These are phyloP conservation scores for Fusarium staphyleae DNA, from an alignment of 2,329 filamentous ascomycete genomes.

Conservation along the genomic window DNA sequence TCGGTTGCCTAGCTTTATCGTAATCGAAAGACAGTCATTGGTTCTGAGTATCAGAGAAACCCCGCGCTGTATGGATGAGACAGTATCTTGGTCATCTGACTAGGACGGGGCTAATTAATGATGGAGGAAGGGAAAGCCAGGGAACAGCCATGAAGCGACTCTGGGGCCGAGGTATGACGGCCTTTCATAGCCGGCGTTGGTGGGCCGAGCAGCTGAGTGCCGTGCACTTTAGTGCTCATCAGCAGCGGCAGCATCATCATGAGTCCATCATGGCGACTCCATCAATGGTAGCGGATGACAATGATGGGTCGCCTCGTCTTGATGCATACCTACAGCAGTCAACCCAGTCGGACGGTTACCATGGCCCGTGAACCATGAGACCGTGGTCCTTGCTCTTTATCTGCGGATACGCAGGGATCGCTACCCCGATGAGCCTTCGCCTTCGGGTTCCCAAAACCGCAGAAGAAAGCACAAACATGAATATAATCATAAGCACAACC, in stretches of 20 bases:
- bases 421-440: not conserved
- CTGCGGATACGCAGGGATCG: constrained; percentile 1
- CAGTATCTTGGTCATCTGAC: not conserved
- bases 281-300: constrained; percentile 14
- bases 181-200: constrained; percentile 4
- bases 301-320: constrained; percentile 9
- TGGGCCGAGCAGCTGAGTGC: constrained; percentile 30
- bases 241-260: constrained; percentile 20
- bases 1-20: not conserved
- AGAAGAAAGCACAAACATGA: not conserved
- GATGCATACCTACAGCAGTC: not conserved
- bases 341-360: constrained; percentile 12
- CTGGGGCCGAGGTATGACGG: constrained; percentile 21
- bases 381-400: constrained; percentile 3
- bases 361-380: constrained; percentile 6
- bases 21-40: constrained; percentile 3
- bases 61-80: constrained; percentile 1
- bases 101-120: constrained; percentile 14
- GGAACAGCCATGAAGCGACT: constrained; percentile 6
- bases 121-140: not conserved
- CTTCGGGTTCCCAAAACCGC: not conserved
- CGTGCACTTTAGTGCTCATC: constrained; percentile 16
- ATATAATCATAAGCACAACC: not conserved
- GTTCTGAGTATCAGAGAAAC: not conserved
- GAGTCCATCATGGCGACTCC: constrained; percentile 20